phyloP scores from a whole-genome alignment of 441 rosid species.

The Gossypium schwendimanii region DNA sequence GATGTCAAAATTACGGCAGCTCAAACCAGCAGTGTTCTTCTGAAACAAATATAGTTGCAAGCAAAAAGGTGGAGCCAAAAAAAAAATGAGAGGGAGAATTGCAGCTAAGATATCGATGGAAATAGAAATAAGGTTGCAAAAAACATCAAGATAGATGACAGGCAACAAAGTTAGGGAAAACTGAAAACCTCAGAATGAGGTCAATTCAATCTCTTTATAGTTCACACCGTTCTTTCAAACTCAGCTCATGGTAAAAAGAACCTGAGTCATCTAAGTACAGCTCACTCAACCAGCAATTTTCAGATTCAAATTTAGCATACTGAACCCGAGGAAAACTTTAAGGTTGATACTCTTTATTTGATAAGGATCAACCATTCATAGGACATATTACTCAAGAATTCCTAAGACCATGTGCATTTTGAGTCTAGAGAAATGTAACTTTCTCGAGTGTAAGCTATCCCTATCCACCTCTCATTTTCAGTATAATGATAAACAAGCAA shows the following conservation, averaged over 20 bases:
- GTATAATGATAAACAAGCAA: neutral
- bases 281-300: neutral
- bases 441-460: neutral
- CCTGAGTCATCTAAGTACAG: neutral
- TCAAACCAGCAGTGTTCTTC: neutral
- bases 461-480: neutral
- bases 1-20: neutral
- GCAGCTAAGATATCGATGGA: neutral
- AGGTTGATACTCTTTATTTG: neutral
- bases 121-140: neutral
- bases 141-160: neutral
- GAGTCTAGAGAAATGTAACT: neutral
- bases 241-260: neutral
- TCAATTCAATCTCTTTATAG: conserved; percentile 1
- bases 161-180: neutral
- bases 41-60: neutral
- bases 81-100: neutral
- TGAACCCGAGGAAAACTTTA: neutral
- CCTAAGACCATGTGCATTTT: neutral
- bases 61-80: neutral
- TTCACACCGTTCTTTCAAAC: neutral
- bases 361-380: neutral
- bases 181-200: neutral
- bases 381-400: neutral
- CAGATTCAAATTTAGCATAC: neutral